Evolutionary conservation across 2,329 filamentous ascomycete species (phyloP).

Genomic region (Exophiala spinifera): DNA sequence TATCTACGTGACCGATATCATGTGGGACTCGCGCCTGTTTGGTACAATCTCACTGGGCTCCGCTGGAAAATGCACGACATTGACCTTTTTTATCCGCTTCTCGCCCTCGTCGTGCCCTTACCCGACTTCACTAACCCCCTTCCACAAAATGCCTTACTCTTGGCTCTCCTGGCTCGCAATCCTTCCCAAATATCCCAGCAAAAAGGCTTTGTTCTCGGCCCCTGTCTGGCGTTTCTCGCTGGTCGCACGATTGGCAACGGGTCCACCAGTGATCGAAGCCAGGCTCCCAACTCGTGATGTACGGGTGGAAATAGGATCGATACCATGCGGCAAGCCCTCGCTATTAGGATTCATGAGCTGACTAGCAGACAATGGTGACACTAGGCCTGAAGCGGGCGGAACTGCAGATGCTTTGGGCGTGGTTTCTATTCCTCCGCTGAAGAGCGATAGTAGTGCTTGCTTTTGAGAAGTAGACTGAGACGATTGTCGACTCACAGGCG

Average conservation of each 20-base stretch:
- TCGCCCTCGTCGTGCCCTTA: no score
- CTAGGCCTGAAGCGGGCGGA: constrained; percentile 15
- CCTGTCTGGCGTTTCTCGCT: constrained; percentile 52
- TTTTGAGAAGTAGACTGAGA: constrained; percentile 36
- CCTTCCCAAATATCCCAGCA: constrained; percentile 68
- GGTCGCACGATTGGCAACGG: constrained; percentile 42
- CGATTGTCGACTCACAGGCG: constrained; percentile 16
- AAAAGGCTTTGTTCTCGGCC: constrained; percentile 69
- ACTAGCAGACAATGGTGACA: constrained; percentile 22
- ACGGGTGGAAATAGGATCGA: constrained; percentile 29
- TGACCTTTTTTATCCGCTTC: background rate
- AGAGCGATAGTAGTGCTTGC: constrained; percentile 58
- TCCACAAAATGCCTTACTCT: background rate
- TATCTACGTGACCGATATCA: no score
- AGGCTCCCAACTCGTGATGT: constrained; percentile 28
- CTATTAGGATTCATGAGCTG: constrained; percentile 23
- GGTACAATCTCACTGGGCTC: no score
- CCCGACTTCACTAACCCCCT: background rate
- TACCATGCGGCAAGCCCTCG: constrained; percentile 23
- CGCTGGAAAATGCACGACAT: no score
- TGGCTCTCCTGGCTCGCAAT: constrained; percentile 25
- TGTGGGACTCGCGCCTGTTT: no score
- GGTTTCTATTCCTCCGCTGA: constrained; percentile 47
- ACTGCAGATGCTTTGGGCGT: constrained; percentile 8
- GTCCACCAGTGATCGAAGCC: constrained; percentile 24